Conservation (phyloP, 805 yeast genomes). For the Pichia californica region DNA sequence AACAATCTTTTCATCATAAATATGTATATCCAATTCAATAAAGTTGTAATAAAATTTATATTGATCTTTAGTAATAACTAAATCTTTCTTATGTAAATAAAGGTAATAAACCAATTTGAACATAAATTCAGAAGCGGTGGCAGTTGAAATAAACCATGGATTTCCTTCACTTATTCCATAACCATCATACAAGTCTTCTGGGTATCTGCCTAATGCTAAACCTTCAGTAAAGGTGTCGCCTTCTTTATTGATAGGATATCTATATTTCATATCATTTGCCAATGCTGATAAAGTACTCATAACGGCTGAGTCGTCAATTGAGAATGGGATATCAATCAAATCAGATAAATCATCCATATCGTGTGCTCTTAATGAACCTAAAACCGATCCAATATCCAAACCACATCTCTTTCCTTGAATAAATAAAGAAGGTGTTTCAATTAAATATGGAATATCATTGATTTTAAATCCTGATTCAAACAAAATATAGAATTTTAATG, state of each 20-base stretch:
- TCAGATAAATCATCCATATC: slow-evolving; percentile 32
- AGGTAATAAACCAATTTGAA: slow-evolving; percentile 48
- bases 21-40: slow-evolving; percentile 18
- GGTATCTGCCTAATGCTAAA: slow-evolving; percentile 83
- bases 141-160: slow-evolving; percentile 87
- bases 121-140: slow-evolving; percentile 59
- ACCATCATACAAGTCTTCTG: slow-evolving; percentile 88
- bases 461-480: slow-evolving; percentile 38
- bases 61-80: slow-evolving; percentile 30
- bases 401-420: slow-evolving; percentile 50
- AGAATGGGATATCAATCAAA: slow-evolving; percentile 48
- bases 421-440: slow-evolving; percentile 57
- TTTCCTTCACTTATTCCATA: slow-evolving; percentile 68
- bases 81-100: slow-evolving; percentile 34
- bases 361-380: slow-evolving; percentile 42
- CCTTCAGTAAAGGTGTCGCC: slow-evolving; percentile 36
- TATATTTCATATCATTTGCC: slow-evolving; percentile 58
- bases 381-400: slow-evolving; percentile 68
- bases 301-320: slow-evolving; percentile 49
- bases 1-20: slow-evolving; percentile 12
- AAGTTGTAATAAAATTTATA: slow-evolving; percentile 18
- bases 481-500: slow-evolving; percentile 34
- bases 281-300: slow-evolving; percentile 59
- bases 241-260: slow-evolving; percentile 72
- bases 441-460: slow-evolving; percentile 43